Evolutionary conservation across 495 filamentous ascomycete genomes (phyloP).

Genomic region (Evernia prunastri): DNA sequence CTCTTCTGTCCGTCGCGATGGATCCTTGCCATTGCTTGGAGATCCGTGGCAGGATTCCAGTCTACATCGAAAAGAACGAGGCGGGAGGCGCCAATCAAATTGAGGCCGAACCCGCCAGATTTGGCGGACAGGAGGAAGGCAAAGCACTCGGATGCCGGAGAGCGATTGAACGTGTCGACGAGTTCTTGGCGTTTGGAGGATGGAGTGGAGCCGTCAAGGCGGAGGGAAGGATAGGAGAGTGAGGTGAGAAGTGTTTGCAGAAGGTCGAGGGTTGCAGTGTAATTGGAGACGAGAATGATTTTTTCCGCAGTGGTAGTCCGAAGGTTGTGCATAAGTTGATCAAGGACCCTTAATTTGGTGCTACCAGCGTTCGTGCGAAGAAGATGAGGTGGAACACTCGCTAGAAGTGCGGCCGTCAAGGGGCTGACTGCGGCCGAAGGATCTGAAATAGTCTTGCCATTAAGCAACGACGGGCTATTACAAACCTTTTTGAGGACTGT

Average conservation of each 20-base stretch:
- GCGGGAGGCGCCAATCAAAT: constrained; percentile 70
- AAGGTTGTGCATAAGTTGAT: constrained; percentile 58
- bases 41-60: constrained; percentile 77
- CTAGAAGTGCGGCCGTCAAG: constrained; percentile 45
- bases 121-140: constrained; percentile 79
- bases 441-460: constrained; percentile 37
- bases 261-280: constrained; percentile 69
- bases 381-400: constrained; percentile 51
- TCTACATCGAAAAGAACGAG: constrained; percentile 75
- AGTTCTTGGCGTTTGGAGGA: constrained; percentile 61
- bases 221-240: constrained; percentile 58
- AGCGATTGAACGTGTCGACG: constrained; percentile 71
- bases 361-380: constrained; percentile 55
- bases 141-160: constrained; percentile 49
- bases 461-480: constrained; percentile 66
- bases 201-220: constrained; percentile 69
- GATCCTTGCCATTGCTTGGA: constrained; percentile 81
- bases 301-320: constrained; percentile 60
- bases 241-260: constrained; percentile 58
- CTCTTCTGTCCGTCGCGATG: constrained; percentile 72
- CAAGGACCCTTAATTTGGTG: constrained; percentile 66
- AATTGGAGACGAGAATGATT: constrained; percentile 76
- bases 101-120: constrained; percentile 67
- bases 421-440: constrained; percentile 34
- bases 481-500: constrained; percentile 77